Percentiles rank a stretch among this genome's conserved stretches.
Conservation (phyloP, 176 grass and related monocot species). For the Aechmea fasciata region DNA sequence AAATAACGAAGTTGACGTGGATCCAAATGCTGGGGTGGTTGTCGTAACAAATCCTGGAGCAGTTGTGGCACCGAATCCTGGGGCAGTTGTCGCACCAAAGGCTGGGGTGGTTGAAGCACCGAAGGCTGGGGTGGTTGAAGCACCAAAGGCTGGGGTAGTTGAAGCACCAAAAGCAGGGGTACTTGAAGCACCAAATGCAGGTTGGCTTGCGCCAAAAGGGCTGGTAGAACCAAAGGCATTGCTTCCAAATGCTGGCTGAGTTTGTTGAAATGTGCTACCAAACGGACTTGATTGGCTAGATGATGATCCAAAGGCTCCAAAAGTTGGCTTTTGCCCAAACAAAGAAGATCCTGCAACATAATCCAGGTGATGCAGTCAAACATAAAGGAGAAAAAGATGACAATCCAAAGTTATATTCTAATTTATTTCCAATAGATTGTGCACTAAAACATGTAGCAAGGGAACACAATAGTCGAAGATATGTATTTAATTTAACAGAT, state of each 20-base stretch:
- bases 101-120: constrained; percentile 24
- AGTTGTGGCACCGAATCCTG: constrained; percentile 34
- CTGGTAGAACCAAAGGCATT: constrained; percentile 48
- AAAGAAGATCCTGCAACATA: constrained; percentile 51
- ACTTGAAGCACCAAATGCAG: constrained; percentile 29
- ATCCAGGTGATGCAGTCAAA: background rate
- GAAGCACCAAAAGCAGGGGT: constrained; percentile 34
- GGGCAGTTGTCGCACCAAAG: constrained; percentile 16
- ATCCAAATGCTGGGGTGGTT: constrained; percentile 48
- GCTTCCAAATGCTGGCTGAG: constrained; percentile 69
- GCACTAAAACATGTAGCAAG: background rate
- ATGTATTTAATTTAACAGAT: too few relatives aligned
- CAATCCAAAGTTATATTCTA: background rate
- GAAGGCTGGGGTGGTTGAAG: constrained; percentile 39
- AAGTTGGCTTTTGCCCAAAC: constrained; percentile 85
- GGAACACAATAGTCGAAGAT: too few relatives aligned
- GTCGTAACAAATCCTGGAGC: constrained; percentile 44
- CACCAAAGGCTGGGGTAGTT: too few relatives aligned
- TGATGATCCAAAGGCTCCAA: constrained; percentile 73
- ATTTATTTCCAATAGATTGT: background rate
- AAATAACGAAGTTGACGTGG: constrained; percentile 51
- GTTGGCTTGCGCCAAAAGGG: constrained; percentile 35
- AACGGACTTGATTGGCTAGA: constrained; percentile 70
- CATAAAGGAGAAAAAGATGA: background rate
- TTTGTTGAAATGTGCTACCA: constrained; percentile 64